Conservation (phyloP, 768 basidiomycete species). For the Lyophyllum decastes region DNA sequence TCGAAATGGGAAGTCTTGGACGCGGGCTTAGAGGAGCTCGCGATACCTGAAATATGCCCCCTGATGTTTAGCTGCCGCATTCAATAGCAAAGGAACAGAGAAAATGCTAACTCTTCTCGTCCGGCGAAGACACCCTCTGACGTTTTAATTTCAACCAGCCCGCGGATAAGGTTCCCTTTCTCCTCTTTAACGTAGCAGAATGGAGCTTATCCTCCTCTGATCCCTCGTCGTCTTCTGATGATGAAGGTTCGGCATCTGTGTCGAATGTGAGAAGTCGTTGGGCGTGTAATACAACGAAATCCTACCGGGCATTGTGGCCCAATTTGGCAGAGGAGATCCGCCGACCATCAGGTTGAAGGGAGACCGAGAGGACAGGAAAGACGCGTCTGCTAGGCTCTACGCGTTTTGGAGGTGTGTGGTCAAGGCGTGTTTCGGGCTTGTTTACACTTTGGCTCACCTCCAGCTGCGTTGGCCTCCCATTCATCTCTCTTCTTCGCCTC, state of each 20-base stretch:
- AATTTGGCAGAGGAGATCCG: slow-evolving; percentile 5
- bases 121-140: not conserved
- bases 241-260: slow-evolving; percentile 11
- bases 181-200: slow-evolving; percentile 9
- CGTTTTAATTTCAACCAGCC: slow-evolving; percentile 11
- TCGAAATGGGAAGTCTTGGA: not conserved
- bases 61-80: not conserved
- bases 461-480: no score
- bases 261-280: not conserved
- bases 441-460: no score
- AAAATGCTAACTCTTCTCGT: not conserved
- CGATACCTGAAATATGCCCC: not conserved
- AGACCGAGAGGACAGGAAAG: not conserved
- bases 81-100: not conserved
- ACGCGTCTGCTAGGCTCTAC: not conserved
- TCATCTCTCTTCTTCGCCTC: no score
- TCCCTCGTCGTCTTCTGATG: slow-evolving; percentile 11
- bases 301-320: slow-evolving; percentile 10
- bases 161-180: slow-evolving; percentile 2
- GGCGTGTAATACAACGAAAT: no score
- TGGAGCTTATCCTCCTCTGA: slow-evolving; percentile 4
- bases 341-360: not conserved
- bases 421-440: no score
- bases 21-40: not conserved
- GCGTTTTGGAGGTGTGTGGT: no score